A percentile compares a stretch with the other conserved stretches of the same genome.
These are phyloP conservation scores for Tricholoma furcatifolium DNA, from an alignment of 768 basidiomycete species.

Conservation along the genomic window DNA sequence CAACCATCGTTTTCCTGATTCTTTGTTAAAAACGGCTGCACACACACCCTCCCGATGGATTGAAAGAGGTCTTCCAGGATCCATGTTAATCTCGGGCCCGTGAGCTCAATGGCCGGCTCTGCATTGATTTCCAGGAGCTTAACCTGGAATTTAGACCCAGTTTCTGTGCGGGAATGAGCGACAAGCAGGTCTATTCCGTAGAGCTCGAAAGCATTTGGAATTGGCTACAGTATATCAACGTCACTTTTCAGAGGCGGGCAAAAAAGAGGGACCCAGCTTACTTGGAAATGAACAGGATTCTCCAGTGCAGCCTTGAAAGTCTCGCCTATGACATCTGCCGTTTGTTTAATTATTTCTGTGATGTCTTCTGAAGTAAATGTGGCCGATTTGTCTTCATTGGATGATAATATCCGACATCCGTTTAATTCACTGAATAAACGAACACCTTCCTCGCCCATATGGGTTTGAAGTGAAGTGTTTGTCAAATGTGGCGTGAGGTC, in stretches of 20 bases:
- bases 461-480: conserved; percentile 84
- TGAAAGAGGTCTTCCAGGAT: conserved; percentile 80
- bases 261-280: conserved; percentile 22
- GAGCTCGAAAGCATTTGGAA: conserved; percentile 92
- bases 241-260: background rate
- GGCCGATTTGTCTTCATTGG: conserved; percentile 3
- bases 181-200: conserved; percentile 94
- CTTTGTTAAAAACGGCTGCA: conserved; percentile 61
- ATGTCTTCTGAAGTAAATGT: conserved; percentile 33
- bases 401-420: conserved; percentile 54
- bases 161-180: conserved; percentile 32
- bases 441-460: conserved; percentile 67
- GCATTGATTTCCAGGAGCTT: conserved; percentile 91
- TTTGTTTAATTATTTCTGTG: conserved; percentile 54
- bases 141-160: conserved; percentile 44
- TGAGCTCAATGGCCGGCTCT: conserved; percentile 94
- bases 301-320: conserved; percentile 84
- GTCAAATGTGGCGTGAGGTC: conserved; percentile 82
- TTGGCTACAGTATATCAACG: conserved; percentile 44
- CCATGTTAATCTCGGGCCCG: conserved; percentile 79
- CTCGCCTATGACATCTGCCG: conserved; percentile 68
- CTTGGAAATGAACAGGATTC: conserved; percentile 86
- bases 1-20: conserved; percentile 28
- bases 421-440: conserved; percentile 78
- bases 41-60: conserved; percentile 63